Base-by-base conservation (phyloP, 768 basidiomycete species). In the Mycena maculata region DNA sequence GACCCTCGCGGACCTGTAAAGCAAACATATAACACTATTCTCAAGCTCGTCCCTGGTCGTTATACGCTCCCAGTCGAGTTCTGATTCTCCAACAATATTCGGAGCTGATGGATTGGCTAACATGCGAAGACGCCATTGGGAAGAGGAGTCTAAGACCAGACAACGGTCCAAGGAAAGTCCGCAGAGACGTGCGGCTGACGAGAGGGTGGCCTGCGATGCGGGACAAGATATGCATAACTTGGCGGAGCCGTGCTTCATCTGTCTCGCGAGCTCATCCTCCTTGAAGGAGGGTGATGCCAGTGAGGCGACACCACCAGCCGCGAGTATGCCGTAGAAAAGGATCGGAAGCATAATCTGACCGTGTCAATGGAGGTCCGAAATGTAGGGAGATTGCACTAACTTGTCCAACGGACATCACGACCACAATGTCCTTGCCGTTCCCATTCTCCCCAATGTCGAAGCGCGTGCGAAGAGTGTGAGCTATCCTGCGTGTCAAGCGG, bases 291-390 rank as follows among this genome's bases (percentile, higher is more conserved):
- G 20, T 4, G 68, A 69, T 1, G 68, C 68, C 4, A 61, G 33
- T 1, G 59, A 61, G 13, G 60, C 68, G 20, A 69, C 68, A 38
- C 68, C 68, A 7, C 68, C 68, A 3, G 68, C 63, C 1, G 68
- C 68, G n/a, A 69, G n/a, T 25, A 69, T 61, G 11, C 18, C 68
- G 27, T 65, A 65, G 53, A 69, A 69, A 7, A 69, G 60, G n/a
- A 69, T 41, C 4, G 68, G 68, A 13, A 69, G 68, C 48, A 69
- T 36, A 6, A 38, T 31, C 63, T 69, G 44, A 23, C 16, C 16
- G 25, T n/a, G 23, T 58, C 20, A 48, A 33, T n/a, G 18, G 13
- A 16, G n/a, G 25, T 22, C 9, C n/a, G 18, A 5, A 28, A n/a
- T 27, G 27, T 0, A 1, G 13, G 3, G 12, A 30, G 25, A 18